Evolutionary conservation across 2,329 filamentous ascomycete genomes (phyloP).

Genomic region (Fusarium sp.): DNA sequence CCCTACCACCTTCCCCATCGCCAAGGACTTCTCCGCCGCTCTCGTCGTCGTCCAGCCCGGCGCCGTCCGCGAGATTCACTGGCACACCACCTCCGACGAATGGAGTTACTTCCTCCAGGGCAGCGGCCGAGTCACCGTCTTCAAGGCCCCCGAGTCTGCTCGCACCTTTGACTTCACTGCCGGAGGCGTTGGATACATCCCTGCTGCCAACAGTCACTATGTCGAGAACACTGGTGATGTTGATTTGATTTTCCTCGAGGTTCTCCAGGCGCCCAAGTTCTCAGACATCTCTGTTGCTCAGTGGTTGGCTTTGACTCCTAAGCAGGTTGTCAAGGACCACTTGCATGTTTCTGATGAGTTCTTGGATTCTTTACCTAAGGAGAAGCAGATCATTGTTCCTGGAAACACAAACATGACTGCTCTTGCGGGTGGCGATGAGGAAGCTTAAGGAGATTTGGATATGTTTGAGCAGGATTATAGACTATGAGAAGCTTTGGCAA

Average conservation of each 20-base stretch:
- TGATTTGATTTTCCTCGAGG: conserved; percentile 19
- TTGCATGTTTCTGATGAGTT: conserved; percentile 17
- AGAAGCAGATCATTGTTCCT: conserved; percentile 13
- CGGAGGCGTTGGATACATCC: conserved; percentile 11
- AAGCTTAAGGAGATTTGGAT: not conserved
- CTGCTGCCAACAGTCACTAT: conserved; percentile 16
- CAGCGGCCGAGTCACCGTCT: conserved; percentile 5
- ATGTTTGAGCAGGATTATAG: not conserved
- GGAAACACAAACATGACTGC: conserved; percentile 12
- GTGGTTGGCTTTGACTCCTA: conserved; percentile 16
- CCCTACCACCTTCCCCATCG: conserved; percentile 8
- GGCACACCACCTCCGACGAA: conserved; percentile 19
- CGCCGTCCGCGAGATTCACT: conserved; percentile 13
- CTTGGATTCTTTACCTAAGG: conserved; percentile 14
- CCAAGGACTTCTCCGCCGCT: conserved; percentile 7
- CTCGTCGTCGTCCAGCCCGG: conserved; percentile 12
- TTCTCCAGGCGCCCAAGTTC: conserved; percentile 15
- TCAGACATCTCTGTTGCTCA: conserved; percentile 16
- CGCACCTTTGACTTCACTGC: conserved; percentile 18
- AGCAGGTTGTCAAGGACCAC: conserved; percentile 18
- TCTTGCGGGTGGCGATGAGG: not conserved
- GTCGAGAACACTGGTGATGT: conserved; percentile 16
- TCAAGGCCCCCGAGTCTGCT: conserved; percentile 4
- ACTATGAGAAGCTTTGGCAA: not conserved
- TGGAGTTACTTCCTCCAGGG: conserved; percentile 24